A percentile compares a stretch with the other conserved stretches of the same genome.
phyloP scores from a whole-genome alignment of 352 stramenopile genomes.

The Pythium dissimile region DNA sequence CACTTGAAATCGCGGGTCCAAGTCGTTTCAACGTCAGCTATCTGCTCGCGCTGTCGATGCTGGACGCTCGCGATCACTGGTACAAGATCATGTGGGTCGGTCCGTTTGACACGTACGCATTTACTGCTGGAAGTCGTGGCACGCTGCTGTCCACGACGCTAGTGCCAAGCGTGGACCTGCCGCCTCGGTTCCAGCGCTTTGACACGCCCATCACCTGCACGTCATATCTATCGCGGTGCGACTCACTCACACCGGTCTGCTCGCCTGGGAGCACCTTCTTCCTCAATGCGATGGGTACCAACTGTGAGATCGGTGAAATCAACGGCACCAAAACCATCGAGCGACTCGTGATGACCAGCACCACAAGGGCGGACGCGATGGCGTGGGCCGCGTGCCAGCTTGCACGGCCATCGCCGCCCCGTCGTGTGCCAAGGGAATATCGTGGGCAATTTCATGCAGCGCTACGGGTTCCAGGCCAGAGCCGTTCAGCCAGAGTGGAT shows the following conservation, averaged over 20 bases:
- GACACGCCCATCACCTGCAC: conserved; percentile 2
- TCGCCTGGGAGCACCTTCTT: conserved; percentile 22
- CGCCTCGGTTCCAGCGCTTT: not conserved
- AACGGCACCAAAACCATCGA: conserved; percentile 14
- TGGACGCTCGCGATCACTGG: conserved; percentile 25
- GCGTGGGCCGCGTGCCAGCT: conserved; percentile 26
- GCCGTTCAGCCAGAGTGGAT: not conserved
- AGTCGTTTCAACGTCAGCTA: not conserved
- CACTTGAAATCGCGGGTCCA: not conserved
- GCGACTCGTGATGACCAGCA: conserved; percentile 18
- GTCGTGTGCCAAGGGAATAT: conserved; percentile 23
- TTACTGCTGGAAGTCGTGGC: conserved; percentile 17
- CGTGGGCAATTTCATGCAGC: conserved; percentile 13
- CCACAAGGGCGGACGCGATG: conserved; percentile 24
- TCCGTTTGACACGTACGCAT: conserved; percentile 20
- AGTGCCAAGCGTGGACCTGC: not conserved
- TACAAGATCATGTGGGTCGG: conserved; percentile 32
- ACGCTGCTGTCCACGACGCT: conserved; percentile 11
- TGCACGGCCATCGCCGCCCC: conserved; percentile 18
- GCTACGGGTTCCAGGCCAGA: conserved; percentile 11
- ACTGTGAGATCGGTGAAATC: conserved; percentile 15
- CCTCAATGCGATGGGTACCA: conserved; percentile 13
- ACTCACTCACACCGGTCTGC: conserved; percentile 16
- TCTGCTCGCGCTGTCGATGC: not conserved
- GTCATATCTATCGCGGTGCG: conserved; percentile 18